Percentiles rank a stretch among this genome's conserved stretches.
These are phyloP conservation scores for Calocera cornea DNA, from an alignment of 768 basidiomycete species.

Conservation along the genomic window DNA sequence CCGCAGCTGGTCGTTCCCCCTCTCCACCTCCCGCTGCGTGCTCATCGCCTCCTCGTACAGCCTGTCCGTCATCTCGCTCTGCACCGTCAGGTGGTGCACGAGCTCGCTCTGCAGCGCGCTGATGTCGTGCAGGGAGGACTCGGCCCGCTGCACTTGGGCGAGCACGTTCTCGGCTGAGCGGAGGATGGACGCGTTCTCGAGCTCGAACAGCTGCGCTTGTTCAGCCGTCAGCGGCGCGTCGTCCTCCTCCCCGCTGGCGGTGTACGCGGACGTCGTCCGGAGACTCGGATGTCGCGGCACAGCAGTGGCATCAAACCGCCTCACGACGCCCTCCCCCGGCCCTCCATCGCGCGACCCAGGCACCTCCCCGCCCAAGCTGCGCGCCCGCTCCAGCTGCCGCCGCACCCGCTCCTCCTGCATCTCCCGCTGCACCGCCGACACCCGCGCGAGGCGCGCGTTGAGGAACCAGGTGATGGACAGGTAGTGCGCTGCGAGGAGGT, in stretches of 20 bases:
- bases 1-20: constrained; percentile 78
- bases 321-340: constrained; percentile 9
- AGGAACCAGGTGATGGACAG: constrained; percentile 89
- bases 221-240: constrained; percentile 70
- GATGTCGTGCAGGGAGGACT: constrained; percentile 83
- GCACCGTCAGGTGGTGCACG: constrained; percentile 70
- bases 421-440: constrained; percentile 65
- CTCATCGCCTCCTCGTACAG: constrained; percentile 89
- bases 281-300: not conserved
- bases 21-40: constrained; percentile 70
- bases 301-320: not conserved
- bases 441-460: constrained; percentile 61
- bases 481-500: constrained; percentile 77
- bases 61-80: constrained; percentile 86
- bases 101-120: constrained; percentile 86
- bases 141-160: constrained; percentile 81
- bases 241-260: constrained; percentile 44
- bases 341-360: constrained; percentile 40
- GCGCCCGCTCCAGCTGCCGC: constrained; percentile 71
- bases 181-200: constrained; percentile 78
- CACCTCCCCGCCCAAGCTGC: constrained; percentile 48
- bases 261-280: not conserved
- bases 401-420: constrained; percentile 90
- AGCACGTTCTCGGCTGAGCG: constrained; percentile 74
- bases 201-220: constrained; percentile 85